Conservation (phyloP, 768 basidiomycete genomes). For the Gyrodon lividus region DNA sequence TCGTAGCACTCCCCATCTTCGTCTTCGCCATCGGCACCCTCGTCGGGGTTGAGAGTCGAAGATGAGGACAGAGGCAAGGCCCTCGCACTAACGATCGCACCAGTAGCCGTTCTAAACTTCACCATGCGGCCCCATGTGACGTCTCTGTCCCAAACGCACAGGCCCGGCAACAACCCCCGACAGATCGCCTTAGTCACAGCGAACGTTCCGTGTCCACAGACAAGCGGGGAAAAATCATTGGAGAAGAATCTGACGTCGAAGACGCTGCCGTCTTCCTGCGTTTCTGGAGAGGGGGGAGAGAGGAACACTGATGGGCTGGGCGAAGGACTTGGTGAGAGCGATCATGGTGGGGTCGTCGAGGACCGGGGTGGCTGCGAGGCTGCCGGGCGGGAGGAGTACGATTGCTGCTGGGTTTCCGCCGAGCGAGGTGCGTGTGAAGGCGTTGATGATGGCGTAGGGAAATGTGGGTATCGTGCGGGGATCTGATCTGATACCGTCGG, state of each 20-base stretch:
- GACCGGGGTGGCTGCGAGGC: neutral
- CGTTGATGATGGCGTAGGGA: constrained; percentile 40
- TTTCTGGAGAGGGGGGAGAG: constrained; percentile 22
- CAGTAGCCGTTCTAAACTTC: constrained; percentile 29
- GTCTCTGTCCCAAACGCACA: constrained; percentile 21
- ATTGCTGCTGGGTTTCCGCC: constrained; percentile 47
- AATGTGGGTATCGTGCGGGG: constrained; percentile 1
- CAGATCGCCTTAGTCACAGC: constrained; percentile 42
- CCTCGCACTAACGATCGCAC: constrained; percentile 26
- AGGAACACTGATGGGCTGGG: constrained; percentile 45
- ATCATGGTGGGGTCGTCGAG: constrained; percentile 3
- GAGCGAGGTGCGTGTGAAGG: constrained; percentile 42
- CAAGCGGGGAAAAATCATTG: constrained; percentile 28
- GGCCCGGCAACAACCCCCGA: constrained; percentile 2
- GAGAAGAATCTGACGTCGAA: constrained; percentile 42
- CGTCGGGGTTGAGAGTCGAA: neutral
- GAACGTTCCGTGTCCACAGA: constrained; percentile 47
- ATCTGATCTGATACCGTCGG: too few relatives aligned
- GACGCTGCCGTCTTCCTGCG: constrained; percentile 8
- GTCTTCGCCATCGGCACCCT: too few relatives aligned
- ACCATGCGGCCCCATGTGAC: constrained; percentile 16
- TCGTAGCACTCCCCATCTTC: constrained; percentile 25
- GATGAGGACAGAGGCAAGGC: neutral
- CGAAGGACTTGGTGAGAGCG: constrained; percentile 41
- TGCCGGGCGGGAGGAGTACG: constrained; percentile 25